Conservation (phyloP, 2,329 filamentous ascomycete genomes). For the Sporothrix curviconia region DNA sequence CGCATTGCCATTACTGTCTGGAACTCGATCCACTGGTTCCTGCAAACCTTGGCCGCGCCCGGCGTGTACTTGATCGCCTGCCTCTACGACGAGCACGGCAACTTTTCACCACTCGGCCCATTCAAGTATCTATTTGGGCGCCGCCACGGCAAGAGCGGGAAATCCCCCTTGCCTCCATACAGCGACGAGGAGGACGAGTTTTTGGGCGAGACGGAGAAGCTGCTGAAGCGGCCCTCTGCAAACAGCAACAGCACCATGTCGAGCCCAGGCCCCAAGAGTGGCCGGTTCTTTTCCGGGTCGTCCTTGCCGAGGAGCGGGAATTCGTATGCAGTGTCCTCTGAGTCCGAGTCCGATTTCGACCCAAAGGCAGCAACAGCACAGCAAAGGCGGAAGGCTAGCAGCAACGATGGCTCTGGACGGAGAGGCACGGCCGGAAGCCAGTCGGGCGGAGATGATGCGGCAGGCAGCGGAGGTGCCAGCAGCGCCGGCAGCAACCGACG, state of each 20-base stretch:
- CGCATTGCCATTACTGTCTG: constrained; percentile 66
- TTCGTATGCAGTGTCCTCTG: constrained; percentile 63
- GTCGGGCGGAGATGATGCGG: constrained; percentile 33
- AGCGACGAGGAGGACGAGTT: constrained; percentile 75
- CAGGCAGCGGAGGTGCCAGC: constrained; percentile 40
- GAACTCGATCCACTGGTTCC: constrained; percentile 68
- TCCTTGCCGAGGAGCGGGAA: constrained; percentile 24
- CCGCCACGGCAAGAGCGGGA: constrained; percentile 21
- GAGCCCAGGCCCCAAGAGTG: constrained; percentile 1
- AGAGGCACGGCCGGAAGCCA: constrained; percentile 15
- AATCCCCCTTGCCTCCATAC: constrained; percentile 50
- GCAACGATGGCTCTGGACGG: not conserved
- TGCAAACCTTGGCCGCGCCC: constrained; percentile 72
- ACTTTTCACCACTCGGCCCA: constrained; percentile 71
- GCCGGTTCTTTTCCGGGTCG: constrained; percentile 37
- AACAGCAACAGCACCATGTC: constrained; percentile 15
- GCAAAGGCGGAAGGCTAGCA: constrained; percentile 1
- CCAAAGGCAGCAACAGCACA: constrained; percentile 24
- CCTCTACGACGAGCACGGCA: constrained; percentile 74
- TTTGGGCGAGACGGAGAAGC: constrained; percentile 16
- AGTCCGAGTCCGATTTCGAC: constrained; percentile 58
- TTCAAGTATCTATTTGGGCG: constrained; percentile 57
- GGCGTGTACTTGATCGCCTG: constrained; percentile 76
- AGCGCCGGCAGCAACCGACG: constrained; percentile 58
- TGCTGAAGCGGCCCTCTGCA: constrained; percentile 1